Percentiles rank a stretch among this genome's conserved stretches.
These are phyloP conservation scores for Eutrema japonicum DNA, from an alignment of 345 rosid species.

Conservation along the genomic window DNA sequence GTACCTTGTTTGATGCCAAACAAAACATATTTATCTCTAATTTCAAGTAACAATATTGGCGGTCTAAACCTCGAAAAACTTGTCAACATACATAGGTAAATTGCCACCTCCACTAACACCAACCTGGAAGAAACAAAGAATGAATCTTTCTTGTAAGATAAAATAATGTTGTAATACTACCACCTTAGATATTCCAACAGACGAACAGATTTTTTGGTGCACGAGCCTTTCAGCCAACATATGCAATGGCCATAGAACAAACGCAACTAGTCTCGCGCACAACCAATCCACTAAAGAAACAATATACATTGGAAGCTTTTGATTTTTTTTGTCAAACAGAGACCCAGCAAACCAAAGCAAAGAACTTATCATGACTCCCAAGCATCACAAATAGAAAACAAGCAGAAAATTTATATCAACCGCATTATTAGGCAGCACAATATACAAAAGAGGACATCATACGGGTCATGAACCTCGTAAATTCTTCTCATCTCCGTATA, in stretches of 20 bases:
- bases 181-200: constrained; percentile 91
- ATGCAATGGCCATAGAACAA: constrained; percentile 75
- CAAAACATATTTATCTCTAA: not conserved
- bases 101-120: constrained; percentile 87
- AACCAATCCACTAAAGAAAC: constrained; percentile 62
- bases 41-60: constrained; percentile 19
- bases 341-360: constrained; percentile 54
- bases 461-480: constrained; percentile 60
- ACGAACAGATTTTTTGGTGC: constrained; percentile 70
- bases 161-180: not conserved
- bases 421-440: not conserved
- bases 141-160: not conserved
- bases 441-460: constrained; percentile 15
- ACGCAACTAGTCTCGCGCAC: constrained; percentile 71
- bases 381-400: not conserved
- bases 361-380: not conserved
- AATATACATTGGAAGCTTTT: constrained; percentile 62
- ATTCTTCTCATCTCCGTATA: constrained; percentile 70
- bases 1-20: too few species aligned
- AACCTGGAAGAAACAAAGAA: constrained; percentile 58
- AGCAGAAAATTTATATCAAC: not conserved
- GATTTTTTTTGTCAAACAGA: constrained; percentile 61
- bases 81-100: constrained; percentile 64
- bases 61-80: constrained; percentile 82
- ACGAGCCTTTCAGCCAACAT: constrained; percentile 72